Evolutionary conservation across 1,139 yeast species (phyloP).

Genomic region (Debaryomyces subglobosus): DNA sequence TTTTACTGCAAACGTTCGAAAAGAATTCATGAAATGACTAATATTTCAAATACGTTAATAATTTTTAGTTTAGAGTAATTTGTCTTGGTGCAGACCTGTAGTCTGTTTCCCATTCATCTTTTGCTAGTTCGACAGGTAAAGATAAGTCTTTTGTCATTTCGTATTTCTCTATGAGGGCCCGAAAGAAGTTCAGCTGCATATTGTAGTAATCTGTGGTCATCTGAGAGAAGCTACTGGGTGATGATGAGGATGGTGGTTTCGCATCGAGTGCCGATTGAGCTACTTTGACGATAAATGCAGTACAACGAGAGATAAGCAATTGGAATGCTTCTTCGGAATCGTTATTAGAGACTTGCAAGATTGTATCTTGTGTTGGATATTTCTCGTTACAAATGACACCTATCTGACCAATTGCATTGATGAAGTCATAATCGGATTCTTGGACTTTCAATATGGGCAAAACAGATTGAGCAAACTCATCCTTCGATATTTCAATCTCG

Average conservation of each 20-base stretch:
- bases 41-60: background rate
- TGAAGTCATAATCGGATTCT: conserved; percentile 28
- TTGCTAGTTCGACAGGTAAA: conserved; percentile 17
- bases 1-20: background rate
- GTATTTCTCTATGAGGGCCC: conserved; percentile 1
- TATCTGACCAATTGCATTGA: conserved; percentile 29
- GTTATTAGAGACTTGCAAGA: conserved; percentile 8
- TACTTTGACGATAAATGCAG: conserved; percentile 12
- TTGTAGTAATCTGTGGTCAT: conserved; percentile 5
- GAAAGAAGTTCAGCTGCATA: conserved; percentile 6
- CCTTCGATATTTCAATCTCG: conserved; percentile 12
- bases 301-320: conserved; percentile 4
- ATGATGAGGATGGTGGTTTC: background rate
- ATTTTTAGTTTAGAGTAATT: background rate
- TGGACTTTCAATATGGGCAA: conserved; percentile 24
- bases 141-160: conserved; percentile 11
- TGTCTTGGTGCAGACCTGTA: conserved; percentile 16
- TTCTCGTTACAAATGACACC: conserved; percentile 18
- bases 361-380: conserved; percentile 8
- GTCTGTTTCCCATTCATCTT: conserved; percentile 18
- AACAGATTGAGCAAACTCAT: conserved; percentile 16
- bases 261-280: background rate
- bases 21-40: background rate
- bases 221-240: background rate
- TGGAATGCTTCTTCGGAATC: conserved; percentile 11